Evolutionary conservation across 805 yeast genomes (phyloP), one percentile per base, ranked within the genome.

Genomic region (Lipomyces spencermartinsiae): DNA sequence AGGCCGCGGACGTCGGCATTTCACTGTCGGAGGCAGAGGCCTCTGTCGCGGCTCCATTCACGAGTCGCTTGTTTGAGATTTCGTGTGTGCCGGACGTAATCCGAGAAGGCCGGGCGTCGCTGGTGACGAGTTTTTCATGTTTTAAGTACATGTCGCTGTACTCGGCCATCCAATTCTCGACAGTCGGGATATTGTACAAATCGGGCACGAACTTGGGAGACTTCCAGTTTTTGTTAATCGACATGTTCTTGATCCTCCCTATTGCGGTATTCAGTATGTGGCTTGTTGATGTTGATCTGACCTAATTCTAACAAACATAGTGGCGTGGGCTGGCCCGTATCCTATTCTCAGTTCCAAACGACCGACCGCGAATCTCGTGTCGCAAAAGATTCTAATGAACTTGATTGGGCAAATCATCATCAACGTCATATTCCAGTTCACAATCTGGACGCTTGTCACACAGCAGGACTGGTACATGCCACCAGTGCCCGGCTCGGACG

Each of bases 21-120:
- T 94, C 98, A 0, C 80, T 95, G 59, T 91, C 97, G 35, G 99
- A 95, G 77, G 99, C 98, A 0, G 99, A 95, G 77, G 99, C 99
- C 0, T 91, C 97, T 2, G 98, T 95, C 19, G 99, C 99, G 0
- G 99, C 99, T 0, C 99, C 99, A 2, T 95, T 95, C 78, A 95
- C 99, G 0, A 92, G 97, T 0, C 84, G 96, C 55, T 78, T 85
- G 0, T 95, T 96, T 79, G 97, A 95, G 73, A 93, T 95, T 56
- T 87, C 97, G 2, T 95, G 99, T 81, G 97, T 94, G 31, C 80
- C 92, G 72, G 92, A 92, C 76, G 95, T 95, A 2, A 92, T 95
- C 67, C 89, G 87, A 74, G 98, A 95, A 78, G 99, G 99, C 3
- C 84, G 99, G 70, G 96, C 97, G 0, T 89, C 98, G 25, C 82